These are phyloP conservation scores for Trichophyton schoenleinii DNA, from an alignment of 2,329 filamentous ascomycete species.

Conservation along the genomic window DNA sequence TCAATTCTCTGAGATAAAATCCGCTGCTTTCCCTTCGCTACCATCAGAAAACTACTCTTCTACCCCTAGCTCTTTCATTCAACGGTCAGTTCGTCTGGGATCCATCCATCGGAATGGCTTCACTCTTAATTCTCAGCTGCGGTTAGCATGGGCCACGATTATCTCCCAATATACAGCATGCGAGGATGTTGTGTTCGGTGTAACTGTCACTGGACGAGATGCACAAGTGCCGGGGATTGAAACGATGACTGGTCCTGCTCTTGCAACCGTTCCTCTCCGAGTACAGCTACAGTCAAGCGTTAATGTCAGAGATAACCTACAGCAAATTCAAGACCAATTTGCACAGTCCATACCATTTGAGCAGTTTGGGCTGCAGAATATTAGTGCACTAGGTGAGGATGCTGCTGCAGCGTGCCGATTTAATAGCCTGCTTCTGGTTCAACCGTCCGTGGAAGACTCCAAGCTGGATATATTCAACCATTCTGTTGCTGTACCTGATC, in stretches of 20 bases:
- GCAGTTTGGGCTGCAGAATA: conserved; percentile 37
- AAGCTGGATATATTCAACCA: neutral
- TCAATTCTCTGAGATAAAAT: conserved; percentile 6
- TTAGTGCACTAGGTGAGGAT: conserved; percentile 39
- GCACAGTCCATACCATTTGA: conserved; percentile 46
- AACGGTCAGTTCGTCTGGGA: neutral
- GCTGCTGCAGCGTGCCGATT: conserved; percentile 30
- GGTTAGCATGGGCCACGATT: conserved; percentile 25
- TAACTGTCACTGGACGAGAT: conserved; percentile 29
- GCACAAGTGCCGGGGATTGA: conserved; percentile 26
- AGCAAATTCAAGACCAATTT: conserved; percentile 41
- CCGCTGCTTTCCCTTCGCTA: conserved; percentile 4
- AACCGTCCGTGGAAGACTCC: conserved; percentile 1
- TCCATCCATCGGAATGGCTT: neutral
- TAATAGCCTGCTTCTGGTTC: conserved; percentile 28
- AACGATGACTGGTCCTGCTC: conserved; percentile 28
- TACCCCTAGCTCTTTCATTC: neutral
- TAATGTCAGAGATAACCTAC: conserved; percentile 21
- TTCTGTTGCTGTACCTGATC: neutral
- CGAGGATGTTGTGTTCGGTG: conserved; percentile 29
- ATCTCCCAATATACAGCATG: conserved; percentile 23
- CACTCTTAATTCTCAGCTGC: conserved; percentile 1
- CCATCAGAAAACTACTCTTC: conserved; percentile 1
- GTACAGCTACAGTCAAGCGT: conserved; percentile 17
- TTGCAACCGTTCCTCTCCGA: conserved; percentile 29